A percentile compares a stretch with the other conserved stretches of the same genome.
These are phyloP conservation scores for Fusarium azukiicola DNA, from an alignment of 2,329 filamentous ascomycete genomes.

Conservation along the genomic window DNA sequence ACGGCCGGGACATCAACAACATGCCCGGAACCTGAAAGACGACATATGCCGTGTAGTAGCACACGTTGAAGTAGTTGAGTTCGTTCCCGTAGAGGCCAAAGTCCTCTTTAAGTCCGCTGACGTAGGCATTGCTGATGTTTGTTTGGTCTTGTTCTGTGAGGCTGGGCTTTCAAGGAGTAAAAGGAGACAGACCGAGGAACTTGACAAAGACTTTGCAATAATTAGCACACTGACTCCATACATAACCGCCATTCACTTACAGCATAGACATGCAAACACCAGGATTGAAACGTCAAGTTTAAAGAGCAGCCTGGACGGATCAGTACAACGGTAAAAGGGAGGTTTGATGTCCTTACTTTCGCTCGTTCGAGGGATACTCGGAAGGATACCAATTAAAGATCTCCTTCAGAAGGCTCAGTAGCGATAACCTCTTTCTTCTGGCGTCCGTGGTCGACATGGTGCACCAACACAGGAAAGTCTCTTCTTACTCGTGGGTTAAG, in stretches of 20 bases:
- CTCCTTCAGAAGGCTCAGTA: slow-evolving; percentile 16
- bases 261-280: slow-evolving; percentile 15
- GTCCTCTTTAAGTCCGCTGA: slow-evolving; percentile 61
- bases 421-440: neutral
- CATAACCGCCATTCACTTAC: neutral
- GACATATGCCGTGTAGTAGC: slow-evolving; percentile 46
- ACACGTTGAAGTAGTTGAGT: slow-evolving; percentile 48
- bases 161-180: too few relatives aligned
- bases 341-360: slow-evolving; percentile 26
- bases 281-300: slow-evolving; percentile 9
- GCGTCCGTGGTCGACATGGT: neutral
- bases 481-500: neutral
- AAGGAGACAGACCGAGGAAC: neutral
- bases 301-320: neutral
- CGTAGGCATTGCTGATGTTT: slow-evolving; percentile 62
- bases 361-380: slow-evolving; percentile 51
- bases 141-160: slow-evolving; percentile 40
- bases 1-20: slow-evolving; percentile 47
- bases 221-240: neutral
- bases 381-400: slow-evolving; percentile 42
- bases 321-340: neutral
- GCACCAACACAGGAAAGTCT: neutral
- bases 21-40: slow-evolving; percentile 40
- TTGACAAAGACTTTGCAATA: slow-evolving; percentile 8
- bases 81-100: slow-evolving; percentile 59